Base-by-base conservation (phyloP, 257 asterid species). In the Solanum chaucha region DNA sequence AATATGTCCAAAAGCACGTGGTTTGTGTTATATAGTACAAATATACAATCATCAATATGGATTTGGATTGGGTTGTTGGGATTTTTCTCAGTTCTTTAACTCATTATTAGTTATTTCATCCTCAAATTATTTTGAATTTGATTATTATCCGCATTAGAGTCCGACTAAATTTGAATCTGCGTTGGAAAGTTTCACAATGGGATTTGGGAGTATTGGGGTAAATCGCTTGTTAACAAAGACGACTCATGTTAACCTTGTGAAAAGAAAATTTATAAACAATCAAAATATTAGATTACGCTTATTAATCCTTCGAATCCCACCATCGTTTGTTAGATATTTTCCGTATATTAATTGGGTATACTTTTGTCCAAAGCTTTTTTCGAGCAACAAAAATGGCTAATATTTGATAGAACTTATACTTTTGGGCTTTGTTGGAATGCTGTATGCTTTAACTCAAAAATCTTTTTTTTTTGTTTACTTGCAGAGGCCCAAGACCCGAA, bases 401-500 rank as follows among this genome's bases (percentile, higher is more conserved):
- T 46, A 46, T 48, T 48, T 48, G 19, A 13, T 48, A 55, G n/a
- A 7, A 55, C 8, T 55, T 17, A 17, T 55, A 17, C 22, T 55
- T 55, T 10, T n/a, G 32, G 71, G 71, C 71, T n/a, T 64, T 64
- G 32, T n/a, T 67, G 22, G 20, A 28, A 64, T n/a, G 17, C 1
- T 64, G 71, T 4, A 10, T 64, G 30, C 38, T 28, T 8, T 8
- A 36, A 12, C 35, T 75, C 30, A 24, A 48, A 74, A 51, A 14
- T 13, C 1, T 5, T 48, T 48, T 48, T 14, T 14, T 30, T 28
- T 28, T 78, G 38, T 44, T 78, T 78, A 36, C 24, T 14, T 46
- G 51, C 74, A 94, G 97, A 26, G 14, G 80, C 86, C 83, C 91
- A 84, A 84, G 73, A 5, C 7, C 82, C 89, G 7, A 88, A 90